Base-by-base conservation (phyloP, 176 grass and related monocot species). In the Calamus simplicifolius region DNA sequence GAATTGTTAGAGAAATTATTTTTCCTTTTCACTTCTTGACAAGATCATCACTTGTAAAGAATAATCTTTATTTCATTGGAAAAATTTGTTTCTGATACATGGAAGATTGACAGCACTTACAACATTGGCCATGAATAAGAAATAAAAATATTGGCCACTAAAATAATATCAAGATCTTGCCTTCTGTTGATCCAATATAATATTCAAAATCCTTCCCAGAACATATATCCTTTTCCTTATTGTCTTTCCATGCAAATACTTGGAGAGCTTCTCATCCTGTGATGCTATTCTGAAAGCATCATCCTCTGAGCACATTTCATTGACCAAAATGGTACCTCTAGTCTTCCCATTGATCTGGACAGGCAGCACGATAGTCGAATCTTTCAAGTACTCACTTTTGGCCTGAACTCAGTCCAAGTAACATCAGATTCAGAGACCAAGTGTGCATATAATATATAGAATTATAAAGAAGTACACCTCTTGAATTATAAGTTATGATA, bases 281-380 rank as follows among this genome's bases (percentile, higher is more conserved):
- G 76, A 75, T 57, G 93, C 93, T 70, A 85, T 58, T 50, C 78
- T 55, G 27, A 97, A 91, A 29, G 50, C 84, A 25, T 85, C 93
- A 54, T 97, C 78, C 72, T 80, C 87, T 5, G 81, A 85, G 49
- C 87, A 88, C 0, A 62, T 69, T 90, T 78, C 85, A 52, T 91
- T 87, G 15, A 97, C 77, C 43, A 86, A 59, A 14, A 97, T 91
- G 61, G 92, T 91, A 25, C 87, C 92, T 63, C 92, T 86, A 3
- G 92, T 97, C 76, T 88, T 91, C 38, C 92, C 92, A 49, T 97
- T 91, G 67, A 97, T 91, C 64, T 97, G 92, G 8, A 97, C 80
- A 3, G 92, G 92, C 18, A 97, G 79, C 23, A 88, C 75, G 19
- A 97, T 16, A 62, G 38, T 87, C 50, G 92, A 80, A 52, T 97